Evolutionary conservation across 2,329 filamentous ascomycete genomes (phyloP), one percentile per base, ranked within the genome.

Genomic region (Xylariomycetidae sp.): DNA sequence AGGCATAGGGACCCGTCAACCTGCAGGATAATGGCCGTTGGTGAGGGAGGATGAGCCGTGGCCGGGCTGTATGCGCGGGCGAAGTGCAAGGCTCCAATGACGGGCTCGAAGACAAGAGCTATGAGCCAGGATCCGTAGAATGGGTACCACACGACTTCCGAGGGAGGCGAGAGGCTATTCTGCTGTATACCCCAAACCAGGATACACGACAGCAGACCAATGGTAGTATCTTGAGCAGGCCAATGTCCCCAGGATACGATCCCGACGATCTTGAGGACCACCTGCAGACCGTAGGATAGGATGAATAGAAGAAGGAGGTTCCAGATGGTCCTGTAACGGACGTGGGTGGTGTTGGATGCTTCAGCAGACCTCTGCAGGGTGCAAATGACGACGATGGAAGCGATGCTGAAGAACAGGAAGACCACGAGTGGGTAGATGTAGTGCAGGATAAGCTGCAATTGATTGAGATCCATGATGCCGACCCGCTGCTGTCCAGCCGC

Each of bases 141-240:
- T 0, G 79, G 76, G 44, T 79, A 76, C 67, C 76, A 80, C 8
- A 76, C 65, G 3, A 68, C 64, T 32, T 66, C 62, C 19, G 63
- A 52, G 13, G 63, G 60, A 32, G 75, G 70, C 3, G 65, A 58
- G 10, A 83, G 63, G 14, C 66, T 67, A 25, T 72, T 64, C 38
- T 77, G 60, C 44, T 82, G 66, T 10, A 79, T 67, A 4, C 74
- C 70, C 54, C 80, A 85, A n/a, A 76, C 64, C 18, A 85, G 57
- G 28, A 78, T 64, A 34, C 76, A 81, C 1, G 78, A 73, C 17
- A 84, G 58, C 23, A 73, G 60, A 34, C 76, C 74, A 34, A 85
- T 68, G 40, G 70, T 61, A 24, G 63, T 56, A 44, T 73, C 62
- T 32, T 67, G 60, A 2, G 60, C 57, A 25, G 58, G 59, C 65